Evolutionary conservation across 257 asterid genomes (phyloP).

Genomic region (Gentiana straminea): DNA sequence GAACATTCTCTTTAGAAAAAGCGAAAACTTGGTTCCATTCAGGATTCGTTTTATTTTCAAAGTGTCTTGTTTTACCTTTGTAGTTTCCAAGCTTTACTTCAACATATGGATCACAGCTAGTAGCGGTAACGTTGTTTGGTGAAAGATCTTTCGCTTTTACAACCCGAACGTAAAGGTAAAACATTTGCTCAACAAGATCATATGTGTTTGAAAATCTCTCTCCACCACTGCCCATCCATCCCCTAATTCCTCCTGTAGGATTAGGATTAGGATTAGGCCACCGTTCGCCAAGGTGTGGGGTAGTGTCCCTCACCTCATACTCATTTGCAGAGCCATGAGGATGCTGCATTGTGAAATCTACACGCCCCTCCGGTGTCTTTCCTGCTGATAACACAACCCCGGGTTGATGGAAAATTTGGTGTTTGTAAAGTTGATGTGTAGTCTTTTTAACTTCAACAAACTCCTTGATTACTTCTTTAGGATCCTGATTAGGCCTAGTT

Average conservation of each 20-base stretch:
- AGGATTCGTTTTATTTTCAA: conserved; percentile 35
- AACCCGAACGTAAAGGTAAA: conserved; percentile 60
- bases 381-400: conserved; percentile 12
- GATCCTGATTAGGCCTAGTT: conserved; percentile 10
- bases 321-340: conserved; percentile 23
- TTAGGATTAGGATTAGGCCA: conserved; percentile 29
- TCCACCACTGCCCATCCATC: conserved; percentile 41
- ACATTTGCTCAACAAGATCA: conserved; percentile 73
- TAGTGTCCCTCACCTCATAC: conserved; percentile 59
- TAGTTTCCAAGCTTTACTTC: conserved; percentile 79
- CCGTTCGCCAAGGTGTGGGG: conserved; percentile 40
- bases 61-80: conserved; percentile 48
- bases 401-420: conserved; percentile 29
- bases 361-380: conserved; percentile 19
- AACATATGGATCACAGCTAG: conserved; percentile 46
- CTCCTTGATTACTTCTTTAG: conserved; percentile 9
- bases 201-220: conserved; percentile 43
- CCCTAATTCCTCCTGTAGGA: conserved; percentile 21
- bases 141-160: conserved; percentile 64
- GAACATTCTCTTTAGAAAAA: conserved; percentile 64
- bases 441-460: conserved; percentile 20
- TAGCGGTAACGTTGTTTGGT: conserved; percentile 19
- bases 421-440: conserved; percentile 25
- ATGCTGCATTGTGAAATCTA: conserved; percentile 28
- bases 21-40: conserved; percentile 81